These are phyloP conservation scores for Venturia aucupariae DNA, from an alignment of 2,329 filamentous ascomycete species.

Conservation along the genomic window DNA sequence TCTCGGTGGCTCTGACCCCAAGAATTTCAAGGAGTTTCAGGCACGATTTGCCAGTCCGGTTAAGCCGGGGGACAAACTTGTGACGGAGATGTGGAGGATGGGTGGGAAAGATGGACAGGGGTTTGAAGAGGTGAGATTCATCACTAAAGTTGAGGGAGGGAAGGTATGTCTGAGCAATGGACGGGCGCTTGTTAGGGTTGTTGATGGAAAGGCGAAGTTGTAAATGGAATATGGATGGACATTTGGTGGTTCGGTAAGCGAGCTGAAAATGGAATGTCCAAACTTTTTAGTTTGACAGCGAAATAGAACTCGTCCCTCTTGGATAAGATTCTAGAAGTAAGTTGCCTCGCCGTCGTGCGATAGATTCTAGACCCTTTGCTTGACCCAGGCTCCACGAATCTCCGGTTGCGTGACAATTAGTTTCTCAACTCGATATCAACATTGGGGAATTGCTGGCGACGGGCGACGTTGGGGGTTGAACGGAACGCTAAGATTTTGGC, in stretches of 20 bases:
- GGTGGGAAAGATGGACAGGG: conserved; percentile 52
- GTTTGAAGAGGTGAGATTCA: conserved; percentile 77
- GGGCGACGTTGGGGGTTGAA: too few relatives aligned
- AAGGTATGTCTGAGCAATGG: conserved; percentile 87
- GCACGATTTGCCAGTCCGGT: conserved; percentile 81
- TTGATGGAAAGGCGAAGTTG: conserved; percentile 35
- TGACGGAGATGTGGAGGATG: conserved; percentile 72
- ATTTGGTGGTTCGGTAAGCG: background rate
- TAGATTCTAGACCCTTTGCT: background rate
- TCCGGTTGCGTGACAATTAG: too few relatives aligned
- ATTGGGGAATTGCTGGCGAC: too few relatives aligned
- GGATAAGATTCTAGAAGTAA: too few relatives aligned
- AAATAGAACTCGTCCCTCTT: too few relatives aligned
- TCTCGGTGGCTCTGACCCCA: conserved; percentile 67
- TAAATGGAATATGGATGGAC: too few relatives aligned
- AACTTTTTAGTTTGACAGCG: background rate
- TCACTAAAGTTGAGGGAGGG: conserved; percentile 65
- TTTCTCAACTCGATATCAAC: too few relatives aligned
- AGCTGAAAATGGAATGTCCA: background rate
- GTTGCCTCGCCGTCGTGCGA: background rate
- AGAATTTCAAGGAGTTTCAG: conserved; percentile 80
- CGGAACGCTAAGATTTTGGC: too few relatives aligned
- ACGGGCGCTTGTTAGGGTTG: conserved; percentile 63
- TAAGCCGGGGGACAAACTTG: conserved; percentile 70
- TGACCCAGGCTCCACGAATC: too few relatives aligned